phyloP scores from a whole-genome alignment of 176 grass and related monocot species.

The Carex myosuroides region DNA sequence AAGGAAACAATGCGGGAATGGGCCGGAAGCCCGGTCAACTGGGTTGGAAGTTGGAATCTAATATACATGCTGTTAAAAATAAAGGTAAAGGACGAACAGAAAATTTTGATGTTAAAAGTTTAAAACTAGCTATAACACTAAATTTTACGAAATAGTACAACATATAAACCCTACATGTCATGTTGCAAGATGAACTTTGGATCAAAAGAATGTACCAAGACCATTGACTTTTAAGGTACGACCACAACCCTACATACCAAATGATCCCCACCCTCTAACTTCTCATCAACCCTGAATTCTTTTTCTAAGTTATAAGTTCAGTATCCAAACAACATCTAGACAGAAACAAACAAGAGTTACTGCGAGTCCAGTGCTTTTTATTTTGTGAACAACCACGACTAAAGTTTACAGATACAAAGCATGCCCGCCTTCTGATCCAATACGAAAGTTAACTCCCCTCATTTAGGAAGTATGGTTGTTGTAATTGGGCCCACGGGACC shows the following conservation, averaged over 20 bases:
- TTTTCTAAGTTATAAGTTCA: neutral
- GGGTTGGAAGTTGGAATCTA: neutral
- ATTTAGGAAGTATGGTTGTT: constrained; percentile 1
- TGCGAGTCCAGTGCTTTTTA: neutral
- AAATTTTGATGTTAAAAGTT: neutral
- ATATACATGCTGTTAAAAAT: neutral
- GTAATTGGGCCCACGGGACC: constrained; percentile 13
- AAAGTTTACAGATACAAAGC: constrained; percentile 11
- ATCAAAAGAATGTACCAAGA: constrained; percentile 13
- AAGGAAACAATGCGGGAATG: neutral
- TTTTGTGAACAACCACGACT: constrained; percentile 1
- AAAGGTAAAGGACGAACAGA: neutral
- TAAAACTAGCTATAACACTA: neutral
- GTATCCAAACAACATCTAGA: constrained; percentile 4
- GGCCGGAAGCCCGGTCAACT: neutral
- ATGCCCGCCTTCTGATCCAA: neutral
- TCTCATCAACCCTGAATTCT: neutral
- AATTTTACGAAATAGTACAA: neutral
- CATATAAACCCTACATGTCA: neutral
- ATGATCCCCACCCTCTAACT: neutral
- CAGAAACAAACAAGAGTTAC: constrained; percentile 6
- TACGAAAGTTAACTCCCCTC: neutral
- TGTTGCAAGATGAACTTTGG: neutral
- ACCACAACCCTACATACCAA: neutral
- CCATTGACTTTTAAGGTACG: neutral